Evolutionary conservation across 805 yeast genomes (phyloP).

Genomic region (Candida nonsorbophila): DNA sequence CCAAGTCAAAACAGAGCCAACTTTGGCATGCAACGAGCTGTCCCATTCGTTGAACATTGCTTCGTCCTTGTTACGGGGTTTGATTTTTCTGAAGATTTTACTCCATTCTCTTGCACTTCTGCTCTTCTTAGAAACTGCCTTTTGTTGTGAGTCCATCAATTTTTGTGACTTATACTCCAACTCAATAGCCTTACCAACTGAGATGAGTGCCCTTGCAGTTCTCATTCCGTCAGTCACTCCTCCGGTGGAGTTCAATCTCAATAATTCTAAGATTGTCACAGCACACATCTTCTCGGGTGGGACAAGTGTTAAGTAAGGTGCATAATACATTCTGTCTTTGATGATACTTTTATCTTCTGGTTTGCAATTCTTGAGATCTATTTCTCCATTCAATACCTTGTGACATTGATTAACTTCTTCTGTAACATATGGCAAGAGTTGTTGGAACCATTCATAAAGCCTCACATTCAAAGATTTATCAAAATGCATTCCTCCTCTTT

Average conservation of each 20-base stretch:
- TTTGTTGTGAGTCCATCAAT: constrained; percentile 52
- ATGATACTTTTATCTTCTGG: constrained; percentile 18
- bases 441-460: constrained; percentile 80
- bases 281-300: constrained; percentile 79
- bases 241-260: constrained; percentile 69
- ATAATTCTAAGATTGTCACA: constrained; percentile 74
- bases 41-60: constrained; percentile 17
- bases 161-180: constrained; percentile 74
- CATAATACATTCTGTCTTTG: constrained; percentile 53
- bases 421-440: constrained; percentile 63
- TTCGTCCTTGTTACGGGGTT: constrained; percentile 7
- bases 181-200: constrained; percentile 82
- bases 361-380: constrained; percentile 9
- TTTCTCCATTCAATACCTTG: constrained; percentile 30
- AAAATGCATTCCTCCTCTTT: constrained; percentile 51
- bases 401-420: constrained; percentile 59
- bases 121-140: constrained; percentile 33
- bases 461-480: constrained; percentile 64
- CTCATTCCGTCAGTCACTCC: constrained; percentile 79
- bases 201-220: constrained; percentile 73
- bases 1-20: constrained; percentile 78
- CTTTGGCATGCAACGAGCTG: constrained; percentile 42
- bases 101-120: constrained; percentile 47
- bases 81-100: constrained; percentile 30
- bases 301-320: constrained; percentile 71